A percentile compares a stretch with the other conserved stretches of the same genome.
These are phyloP conservation scores for Quercus parvula DNA, from an alignment of 306 rosid species.

Conservation along the genomic window DNA sequence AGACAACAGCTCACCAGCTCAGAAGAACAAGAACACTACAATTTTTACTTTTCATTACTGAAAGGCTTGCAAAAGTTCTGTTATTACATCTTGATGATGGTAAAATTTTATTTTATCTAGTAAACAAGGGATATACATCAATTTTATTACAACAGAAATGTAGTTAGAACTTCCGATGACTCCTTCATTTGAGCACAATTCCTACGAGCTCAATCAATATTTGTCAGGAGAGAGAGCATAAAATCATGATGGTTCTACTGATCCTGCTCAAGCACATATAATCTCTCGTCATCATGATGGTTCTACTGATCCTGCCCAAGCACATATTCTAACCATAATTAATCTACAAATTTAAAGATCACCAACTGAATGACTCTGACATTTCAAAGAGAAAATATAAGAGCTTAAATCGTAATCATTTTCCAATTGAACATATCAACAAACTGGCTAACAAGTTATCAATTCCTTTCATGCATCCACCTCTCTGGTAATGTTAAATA, in stretches of 20 bases:
- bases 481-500: neutral
- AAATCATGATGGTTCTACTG: constrained; percentile 21
- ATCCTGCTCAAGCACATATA: constrained; percentile 46
- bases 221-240: constrained; percentile 3
- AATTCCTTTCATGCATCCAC: neutral
- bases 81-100: neutral
- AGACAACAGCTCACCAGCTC: neutral
- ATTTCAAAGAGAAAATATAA: neutral
- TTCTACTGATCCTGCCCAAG: constrained; percentile 50
- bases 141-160: neutral
- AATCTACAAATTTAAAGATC: neutral
- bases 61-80: neutral
- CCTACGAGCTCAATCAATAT: constrained; percentile 6
- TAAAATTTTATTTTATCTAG: neutral
- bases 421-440: neutral
- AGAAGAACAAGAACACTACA: neutral
- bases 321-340: neutral
- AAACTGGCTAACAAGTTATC: neutral
- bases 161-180: constrained; percentile 6
- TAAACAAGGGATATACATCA: neutral
- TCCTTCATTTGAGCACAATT: constrained; percentile 15
- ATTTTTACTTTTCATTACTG: neutral
- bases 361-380: neutral
- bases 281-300: constrained; percentile 6
- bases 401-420: neutral